These are phyloP conservation scores for Ceratobasidium sp. DNA, from an alignment of 1,284 basidiomycete species.

Conservation along the genomic window DNA sequence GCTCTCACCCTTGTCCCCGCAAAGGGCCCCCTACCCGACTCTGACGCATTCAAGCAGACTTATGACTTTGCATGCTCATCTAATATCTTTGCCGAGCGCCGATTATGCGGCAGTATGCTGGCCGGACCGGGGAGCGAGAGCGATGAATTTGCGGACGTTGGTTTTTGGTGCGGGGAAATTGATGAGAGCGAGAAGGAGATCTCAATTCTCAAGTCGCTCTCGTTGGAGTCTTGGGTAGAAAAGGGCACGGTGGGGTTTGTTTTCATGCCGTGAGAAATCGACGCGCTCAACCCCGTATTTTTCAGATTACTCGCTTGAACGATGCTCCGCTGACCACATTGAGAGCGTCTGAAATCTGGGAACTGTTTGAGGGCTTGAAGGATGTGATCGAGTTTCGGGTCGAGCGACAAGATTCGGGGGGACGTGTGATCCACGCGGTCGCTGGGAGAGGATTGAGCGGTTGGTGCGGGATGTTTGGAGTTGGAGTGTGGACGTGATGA, in stretches of 20 bases:
- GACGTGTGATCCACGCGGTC: constrained; percentile 46
- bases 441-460: constrained; percentile 26
- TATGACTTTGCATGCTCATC: constrained; percentile 39
- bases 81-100: constrained; percentile 36
- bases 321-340: constrained; percentile 24
- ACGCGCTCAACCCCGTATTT: neutral
- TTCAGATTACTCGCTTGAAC: constrained; percentile 32
- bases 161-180: constrained; percentile 44
- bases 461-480: constrained; percentile 43
- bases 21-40: constrained; percentile 24
- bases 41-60: constrained; percentile 30
- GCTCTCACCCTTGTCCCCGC: constrained; percentile 34
- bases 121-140: constrained; percentile 49
- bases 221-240: constrained; percentile 38
- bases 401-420: constrained; percentile 33
- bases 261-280: neutral
- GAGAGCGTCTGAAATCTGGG: constrained; percentile 40
- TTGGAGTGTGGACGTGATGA: constrained; percentile 38
- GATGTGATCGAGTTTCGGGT: constrained; percentile 47
- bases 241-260: constrained; percentile 39
- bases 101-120: constrained; percentile 44
- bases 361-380: constrained; percentile 25
- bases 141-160: constrained; percentile 46
- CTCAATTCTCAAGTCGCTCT: constrained; percentile 35
- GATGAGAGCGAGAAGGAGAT: constrained; percentile 35